Conservation (phyloP, 2,329 filamentous ascomycete species). For the Emydomyces testavorans region DNA sequence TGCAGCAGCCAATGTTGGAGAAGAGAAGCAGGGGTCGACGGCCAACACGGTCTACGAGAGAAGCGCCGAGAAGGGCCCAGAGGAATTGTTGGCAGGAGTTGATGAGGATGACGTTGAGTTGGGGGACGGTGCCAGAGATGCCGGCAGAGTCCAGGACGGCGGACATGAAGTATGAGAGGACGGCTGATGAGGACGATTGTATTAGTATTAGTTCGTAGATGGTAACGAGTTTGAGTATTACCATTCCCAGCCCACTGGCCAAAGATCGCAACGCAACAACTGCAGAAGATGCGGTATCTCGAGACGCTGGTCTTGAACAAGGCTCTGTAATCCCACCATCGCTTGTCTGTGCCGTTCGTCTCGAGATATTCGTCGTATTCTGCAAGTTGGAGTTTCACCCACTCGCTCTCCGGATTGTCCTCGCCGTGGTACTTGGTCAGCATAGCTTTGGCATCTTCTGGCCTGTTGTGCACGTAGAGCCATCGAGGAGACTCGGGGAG, state of each 20-base stretch:
- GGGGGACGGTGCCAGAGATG: slow-evolving; percentile 37
- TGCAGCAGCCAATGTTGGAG: slow-evolving; percentile 37
- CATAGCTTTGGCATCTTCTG: slow-evolving; percentile 46
- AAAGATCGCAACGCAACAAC: slow-evolving; percentile 43
- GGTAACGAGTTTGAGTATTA: slow-evolving; percentile 15
- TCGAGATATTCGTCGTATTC: slow-evolving; percentile 27
- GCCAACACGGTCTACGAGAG: slow-evolving; percentile 47
- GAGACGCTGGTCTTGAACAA: slow-evolving; percentile 40
- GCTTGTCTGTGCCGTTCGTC: slow-evolving; percentile 38
- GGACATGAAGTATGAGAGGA: slow-evolving; percentile 45
- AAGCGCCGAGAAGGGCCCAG: slow-evolving; percentile 45
- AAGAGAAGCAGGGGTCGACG: slow-evolving; percentile 47
- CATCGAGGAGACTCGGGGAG: slow-evolving; percentile 53
- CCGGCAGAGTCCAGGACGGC: slow-evolving; percentile 44
- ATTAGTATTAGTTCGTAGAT: too few relatives aligned
- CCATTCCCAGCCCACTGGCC: slow-evolving; percentile 34
- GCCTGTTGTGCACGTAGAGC: slow-evolving; percentile 48
- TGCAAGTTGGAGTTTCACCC: slow-evolving; percentile 24
- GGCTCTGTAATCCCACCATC: slow-evolving; percentile 50
- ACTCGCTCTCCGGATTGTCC: slow-evolving; percentile 26
- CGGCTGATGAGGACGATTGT: slow-evolving; percentile 13
- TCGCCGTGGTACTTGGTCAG: slow-evolving; percentile 51
- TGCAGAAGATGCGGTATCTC: slow-evolving; percentile 40
- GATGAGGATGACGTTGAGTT: slow-evolving; percentile 45
- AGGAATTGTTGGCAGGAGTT: slow-evolving; percentile 46